phyloP scores from a whole-genome alignment of 129 eudicot species.

The carrot (Daucus carota) region DH1_v3.0 NC_030381.2:17629001-17629500 shows the following conservation, averaged over 20 bases:
- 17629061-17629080: conserved; percentile 42
- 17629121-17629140: conserved; percentile 87
- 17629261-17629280: conserved; percentile 60
- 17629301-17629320: conserved; percentile 74
- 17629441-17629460: conserved; percentile 50
- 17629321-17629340: conserved; percentile 88
- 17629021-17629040: conserved; percentile 86
- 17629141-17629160: conserved; percentile 93
- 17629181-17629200: conserved; percentile 78
- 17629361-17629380: conserved; percentile 77
- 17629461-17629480: conserved; percentile 38
- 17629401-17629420: conserved; percentile 61
- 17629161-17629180: conserved; percentile 97
- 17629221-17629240: conserved; percentile 90
- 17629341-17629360: conserved; percentile 88
- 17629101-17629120: conserved; percentile 97
- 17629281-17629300: conserved; percentile 80
- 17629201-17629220: conserved; percentile 88
- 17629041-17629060: conserved; percentile 60
- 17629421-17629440: conserved; percentile 58
- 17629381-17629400: conserved; percentile 81
- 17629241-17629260: conserved; percentile 90
- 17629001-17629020: conserved; percentile 71
- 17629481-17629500: conserved; percentile 52
- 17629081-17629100: conserved; percentile 55